Evolutionary conservation across 257 asterid genomes (phyloP), one percentile per base, ranked within the genome.

Genomic region (Solanum clarkiae): DNA sequence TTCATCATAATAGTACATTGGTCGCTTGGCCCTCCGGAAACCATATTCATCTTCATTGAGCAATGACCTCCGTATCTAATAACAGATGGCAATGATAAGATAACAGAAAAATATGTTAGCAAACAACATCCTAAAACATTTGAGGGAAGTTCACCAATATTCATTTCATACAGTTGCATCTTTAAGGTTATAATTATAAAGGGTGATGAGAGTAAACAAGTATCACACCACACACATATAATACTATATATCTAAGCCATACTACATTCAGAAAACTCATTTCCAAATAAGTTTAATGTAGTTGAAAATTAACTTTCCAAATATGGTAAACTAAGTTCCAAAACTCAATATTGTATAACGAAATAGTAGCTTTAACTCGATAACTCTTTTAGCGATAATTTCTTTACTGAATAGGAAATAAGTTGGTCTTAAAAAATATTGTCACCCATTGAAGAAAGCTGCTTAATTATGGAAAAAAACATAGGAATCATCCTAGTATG

Each of bases 21-120:
- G 98, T 77, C 93, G 87, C 85, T 63, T 95, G 85, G 98, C 93
- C 92, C 68, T 91, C 79, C 89, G 91, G 77, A 95, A 94, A 32
- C 98, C 99, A 85, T 91, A 86, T 84, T 94, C 99, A 87, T 95
- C 91, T 91, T 94, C 99, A 82, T 95, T 90, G 68, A 94, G 93
- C 87, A 94, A 84, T 45, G 97, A 90, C 88, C 94, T 92, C 86
- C 97, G 87, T 84, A 95, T 93, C 99, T 95, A 81, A 56, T 82
- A 80, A 86, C 85, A 75, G 40, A 87, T 59, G 69, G 71, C 57
- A 42, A 56, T 29, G 60, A 49, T 80, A 80, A 24, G 54, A 55
- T 71, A 84, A 11, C n/a, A 47, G 62, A 44, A 69, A 70, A 81
- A 84, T 18, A 20, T 62, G 84, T 22, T 51, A 75, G 20, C 60